Evolutionary conservation across 306 rosid genomes (phyloP).

Genomic region (Inga laurina): DNA sequence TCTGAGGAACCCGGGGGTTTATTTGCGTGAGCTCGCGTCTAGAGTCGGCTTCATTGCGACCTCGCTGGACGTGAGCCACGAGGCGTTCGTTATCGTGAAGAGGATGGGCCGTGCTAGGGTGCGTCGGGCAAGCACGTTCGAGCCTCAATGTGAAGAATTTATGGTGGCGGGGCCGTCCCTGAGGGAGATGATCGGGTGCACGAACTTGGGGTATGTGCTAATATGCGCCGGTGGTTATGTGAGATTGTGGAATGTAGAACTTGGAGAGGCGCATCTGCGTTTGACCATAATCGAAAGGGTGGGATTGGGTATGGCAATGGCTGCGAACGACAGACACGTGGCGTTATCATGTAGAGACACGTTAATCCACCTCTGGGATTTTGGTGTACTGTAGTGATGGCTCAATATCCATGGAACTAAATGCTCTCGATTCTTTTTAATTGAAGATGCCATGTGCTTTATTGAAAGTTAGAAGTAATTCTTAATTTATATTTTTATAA

Average conservation of each 20-base stretch:
- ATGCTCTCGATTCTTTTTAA: background rate
- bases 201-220: conserved; percentile 56
- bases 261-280: background rate
- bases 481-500: background rate
- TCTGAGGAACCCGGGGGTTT: conserved; percentile 41
- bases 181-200: conserved; percentile 55
- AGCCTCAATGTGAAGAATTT: conserved; percentile 53
- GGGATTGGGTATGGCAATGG: conserved; percentile 43
- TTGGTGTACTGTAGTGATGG: conserved; percentile 47
- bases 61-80: conserved; percentile 52
- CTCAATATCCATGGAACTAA: background rate
- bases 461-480: background rate
- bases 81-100: conserved; percentile 51
- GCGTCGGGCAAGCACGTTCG: conserved; percentile 42
- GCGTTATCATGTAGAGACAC: conserved; percentile 39
- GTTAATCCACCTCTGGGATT: conserved; percentile 66
- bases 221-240: conserved; percentile 43
- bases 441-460: background rate
- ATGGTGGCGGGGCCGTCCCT: conserved; percentile 26
- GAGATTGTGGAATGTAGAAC: conserved; percentile 56
- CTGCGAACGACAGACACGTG: conserved; percentile 63
- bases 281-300: conserved; percentile 21
- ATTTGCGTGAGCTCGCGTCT: conserved; percentile 43
- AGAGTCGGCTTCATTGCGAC: conserved; percentile 45
- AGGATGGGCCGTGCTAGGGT: conserved; percentile 51